Evolutionary conservation across 192 early-diverging fungal species (phyloP).

Genomic region (Lunasporangiospora selenospora): DNA sequence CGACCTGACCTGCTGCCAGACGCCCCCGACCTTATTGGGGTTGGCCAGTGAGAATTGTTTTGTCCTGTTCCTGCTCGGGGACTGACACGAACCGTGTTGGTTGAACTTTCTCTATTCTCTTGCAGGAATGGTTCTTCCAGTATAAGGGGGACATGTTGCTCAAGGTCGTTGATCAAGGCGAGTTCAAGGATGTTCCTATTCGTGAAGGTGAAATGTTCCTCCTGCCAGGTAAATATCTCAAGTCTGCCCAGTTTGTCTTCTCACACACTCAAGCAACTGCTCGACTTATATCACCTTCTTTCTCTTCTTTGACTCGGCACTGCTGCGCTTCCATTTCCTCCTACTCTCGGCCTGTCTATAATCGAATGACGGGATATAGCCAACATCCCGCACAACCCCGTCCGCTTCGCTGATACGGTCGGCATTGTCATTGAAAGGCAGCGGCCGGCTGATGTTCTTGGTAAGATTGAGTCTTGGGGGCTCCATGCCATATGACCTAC

Average conservation of each 20-base stretch:
- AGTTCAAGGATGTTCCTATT: constrained; percentile 86
- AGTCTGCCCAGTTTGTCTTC: no score
- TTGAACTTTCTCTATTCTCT: background rate
- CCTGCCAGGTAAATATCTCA: constrained; percentile 87
- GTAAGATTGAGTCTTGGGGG: constrained; percentile 45
- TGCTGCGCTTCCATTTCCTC: no score
- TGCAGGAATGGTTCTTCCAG: constrained; percentile 96
- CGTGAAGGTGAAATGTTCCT: constrained; percentile 97
- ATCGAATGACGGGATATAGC: no score
- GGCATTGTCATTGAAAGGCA: constrained; percentile 96
- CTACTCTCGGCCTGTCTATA: no score
- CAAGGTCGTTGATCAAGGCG: constrained; percentile 80
- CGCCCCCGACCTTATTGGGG: background rate
- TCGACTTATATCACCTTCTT: no score
- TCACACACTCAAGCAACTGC: no score
- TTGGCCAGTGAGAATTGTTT: no score
- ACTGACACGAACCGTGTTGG: no score
- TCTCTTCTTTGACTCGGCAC: no score
- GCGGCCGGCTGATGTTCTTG: constrained; percentile 70
- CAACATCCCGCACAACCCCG: constrained; percentile 94
- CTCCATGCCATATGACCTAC: background rate
- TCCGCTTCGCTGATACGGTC: constrained; percentile 91
- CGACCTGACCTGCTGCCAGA: background rate
- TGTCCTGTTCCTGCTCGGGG: no score
- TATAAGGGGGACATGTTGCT: constrained; percentile 93